phyloP scores from a whole-genome alignment of 371 early-diverging fungal species.

The Mortierella sp. region DNA sequence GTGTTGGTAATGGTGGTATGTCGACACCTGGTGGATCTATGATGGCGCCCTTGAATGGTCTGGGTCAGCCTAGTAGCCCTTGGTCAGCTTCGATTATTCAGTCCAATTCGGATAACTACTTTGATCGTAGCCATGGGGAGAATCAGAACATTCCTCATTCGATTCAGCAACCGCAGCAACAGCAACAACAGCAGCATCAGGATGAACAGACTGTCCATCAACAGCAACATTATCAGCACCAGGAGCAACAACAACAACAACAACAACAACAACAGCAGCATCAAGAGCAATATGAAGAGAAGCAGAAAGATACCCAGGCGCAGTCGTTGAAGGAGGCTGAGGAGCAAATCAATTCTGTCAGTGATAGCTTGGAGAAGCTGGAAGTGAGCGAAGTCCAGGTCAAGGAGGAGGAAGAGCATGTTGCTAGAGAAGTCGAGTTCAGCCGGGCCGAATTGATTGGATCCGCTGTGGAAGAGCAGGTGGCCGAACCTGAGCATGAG shows the following conservation, averaged over 20 bases:
- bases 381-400: background rate
- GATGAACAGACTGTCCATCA: slow-evolving; percentile 10
- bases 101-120: slow-evolving; percentile 41
- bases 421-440: background rate
- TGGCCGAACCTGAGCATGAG: no score
- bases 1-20: no score
- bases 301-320: slow-evolving; percentile 48
- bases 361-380: no score
- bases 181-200: slow-evolving; percentile 21
- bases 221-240: slow-evolving; percentile 30
- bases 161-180: slow-evolving; percentile 31
- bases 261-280: slow-evolving; percentile 32
- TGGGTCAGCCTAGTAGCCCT: slow-evolving; percentile 46
- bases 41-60: slow-evolving; percentile 35
- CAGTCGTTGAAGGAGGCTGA: background rate
- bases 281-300: slow-evolving; percentile 45
- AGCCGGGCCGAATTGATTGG: background rate
- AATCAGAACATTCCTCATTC: slow-evolving; percentile 18
- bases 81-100: slow-evolving; percentile 51
- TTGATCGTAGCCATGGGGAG: slow-evolving; percentile 35
- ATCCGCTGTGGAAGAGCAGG: slow-evolving; percentile 21
- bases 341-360: background rate
- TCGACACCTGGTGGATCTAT: slow-evolving; percentile 44
- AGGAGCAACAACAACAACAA: slow-evolving; percentile 41
- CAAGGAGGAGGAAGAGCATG: background rate